These are phyloP conservation scores for Suhomyces ambrosiae DNA, from an alignment of 1,139 yeast species.

Conservation along the genomic window DNA sequence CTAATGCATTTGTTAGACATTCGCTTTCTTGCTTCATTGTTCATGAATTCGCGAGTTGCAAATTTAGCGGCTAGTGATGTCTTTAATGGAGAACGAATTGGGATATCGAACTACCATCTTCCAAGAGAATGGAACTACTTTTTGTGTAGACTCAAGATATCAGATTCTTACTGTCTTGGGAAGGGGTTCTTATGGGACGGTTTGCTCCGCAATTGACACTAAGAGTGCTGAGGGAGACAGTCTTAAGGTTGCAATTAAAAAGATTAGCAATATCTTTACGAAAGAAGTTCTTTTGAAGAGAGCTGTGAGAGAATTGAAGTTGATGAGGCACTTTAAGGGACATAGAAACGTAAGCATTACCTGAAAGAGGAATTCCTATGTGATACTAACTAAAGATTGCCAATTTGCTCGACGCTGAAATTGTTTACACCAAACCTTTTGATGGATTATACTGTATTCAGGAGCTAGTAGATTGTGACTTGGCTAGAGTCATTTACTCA, in stretches of 20 bases:
- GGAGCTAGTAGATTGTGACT: constrained; percentile 79
- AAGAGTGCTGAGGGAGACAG: constrained; percentile 19
- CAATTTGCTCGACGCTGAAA: constrained; percentile 70
- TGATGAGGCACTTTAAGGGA: constrained; percentile 79
- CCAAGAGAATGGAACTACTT: constrained; percentile 40
- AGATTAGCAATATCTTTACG: constrained; percentile 66
- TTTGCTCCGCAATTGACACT: constrained; percentile 76
- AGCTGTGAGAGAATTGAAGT: constrained; percentile 75
- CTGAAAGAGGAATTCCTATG: background rate
- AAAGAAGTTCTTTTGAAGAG: constrained; percentile 67
- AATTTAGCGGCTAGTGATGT: background rate
- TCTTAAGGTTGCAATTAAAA: constrained; percentile 67
- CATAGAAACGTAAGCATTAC: constrained; percentile 59
- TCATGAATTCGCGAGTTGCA: background rate
- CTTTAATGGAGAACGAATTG: background rate
- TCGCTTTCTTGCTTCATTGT: too few species aligned
- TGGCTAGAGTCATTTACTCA: constrained; percentile 76
- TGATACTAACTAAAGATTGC: constrained; percentile 48
- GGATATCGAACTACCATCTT: constrained; percentile 3
- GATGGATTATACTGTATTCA: constrained; percentile 84
- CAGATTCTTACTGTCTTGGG: constrained; percentile 68
- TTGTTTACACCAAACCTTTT: constrained; percentile 63
- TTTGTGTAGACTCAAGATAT: constrained; percentile 69
- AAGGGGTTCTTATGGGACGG: constrained; percentile 88
- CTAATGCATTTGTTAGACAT: too few species aligned